phyloP scores from a whole-genome alignment of 805 yeast genomes.

The Komagataella kurtzmanii region DNA sequence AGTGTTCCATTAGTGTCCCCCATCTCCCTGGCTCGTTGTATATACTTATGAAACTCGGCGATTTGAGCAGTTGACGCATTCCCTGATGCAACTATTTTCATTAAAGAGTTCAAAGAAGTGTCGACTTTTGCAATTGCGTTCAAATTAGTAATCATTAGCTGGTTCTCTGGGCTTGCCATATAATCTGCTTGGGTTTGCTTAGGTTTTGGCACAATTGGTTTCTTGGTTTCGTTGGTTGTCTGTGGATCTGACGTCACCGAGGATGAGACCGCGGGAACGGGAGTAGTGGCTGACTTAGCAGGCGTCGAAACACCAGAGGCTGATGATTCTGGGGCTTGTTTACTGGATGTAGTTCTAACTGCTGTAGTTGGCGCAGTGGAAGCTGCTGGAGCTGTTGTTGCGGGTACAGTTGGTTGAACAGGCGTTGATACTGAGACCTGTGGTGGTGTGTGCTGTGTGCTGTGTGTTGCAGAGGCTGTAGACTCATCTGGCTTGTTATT shows the following conservation, averaged over 20 bases:
- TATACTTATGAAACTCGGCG: conserved; percentile 65
- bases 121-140: conserved; percentile 74
- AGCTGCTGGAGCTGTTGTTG: neutral
- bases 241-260: conserved; percentile 1
- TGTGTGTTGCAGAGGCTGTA: neutral
- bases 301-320: neutral
- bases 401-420: neutral
- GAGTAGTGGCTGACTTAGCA: neutral
- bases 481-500: neutral
- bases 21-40: conserved; percentile 67
- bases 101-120: conserved; percentile 48
- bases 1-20: conserved; percentile 26
- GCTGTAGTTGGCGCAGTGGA: conserved; percentile 3
- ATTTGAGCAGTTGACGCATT: conserved; percentile 62
- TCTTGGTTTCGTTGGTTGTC: conserved; percentile 1
- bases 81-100: conserved; percentile 83
- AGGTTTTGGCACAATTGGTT: conserved; percentile 4
- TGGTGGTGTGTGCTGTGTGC: too few species aligned
- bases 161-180: conserved; percentile 43
- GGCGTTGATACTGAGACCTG: neutral
- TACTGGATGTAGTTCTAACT: conserved; percentile 4
- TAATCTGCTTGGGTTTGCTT: conserved; percentile 11
- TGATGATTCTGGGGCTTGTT: neutral
- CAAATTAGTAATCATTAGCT: conserved; percentile 73
- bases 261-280: conserved; percentile 1